These are phyloP conservation scores for Volvox africanus DNA, from an alignment of 139 green algal genomes.

Conservation along the genomic window DNA sequence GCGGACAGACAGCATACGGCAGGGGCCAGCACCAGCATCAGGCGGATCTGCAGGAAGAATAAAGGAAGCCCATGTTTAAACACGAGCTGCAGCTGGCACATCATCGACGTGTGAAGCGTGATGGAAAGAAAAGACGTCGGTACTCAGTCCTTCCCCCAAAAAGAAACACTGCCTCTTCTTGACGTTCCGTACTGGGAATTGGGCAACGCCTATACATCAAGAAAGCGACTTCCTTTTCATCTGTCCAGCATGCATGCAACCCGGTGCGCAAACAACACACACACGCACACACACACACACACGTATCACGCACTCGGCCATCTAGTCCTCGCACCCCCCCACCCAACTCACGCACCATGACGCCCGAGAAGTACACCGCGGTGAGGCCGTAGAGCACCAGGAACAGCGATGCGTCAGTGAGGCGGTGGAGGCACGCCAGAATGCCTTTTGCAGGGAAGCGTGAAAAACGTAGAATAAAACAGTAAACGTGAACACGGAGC, in stretches of 20 bases:
- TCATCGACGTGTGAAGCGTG: too few species aligned
- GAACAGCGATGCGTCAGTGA: slow-evolving; percentile 90
- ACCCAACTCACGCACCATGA: slow-evolving; percentile 79
- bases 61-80: too few species aligned
- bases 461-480: too few species aligned
- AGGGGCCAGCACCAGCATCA: slow-evolving; percentile 98
- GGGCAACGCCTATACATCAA: too few species aligned
- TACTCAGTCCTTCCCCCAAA: too few species aligned
- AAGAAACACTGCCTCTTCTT: too few species aligned
- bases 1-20: slow-evolving; percentile 92
- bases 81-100: too few species aligned
- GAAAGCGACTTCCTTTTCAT: too few species aligned
- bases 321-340: background rate
- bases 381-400: slow-evolving; percentile 95
- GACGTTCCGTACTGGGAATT: too few species aligned
- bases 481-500: too few species aligned
- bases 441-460: slow-evolving; percentile 64
- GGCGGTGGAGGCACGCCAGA: slow-evolving; percentile 84
- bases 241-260: too few species aligned
- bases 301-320: background rate
- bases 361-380: slow-evolving; percentile 95
- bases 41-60: slow-evolving; percentile 77
- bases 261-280: background rate
- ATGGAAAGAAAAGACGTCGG: too few species aligned
- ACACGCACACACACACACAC: background rate